These are phyloP conservation scores for Phytophthora sansomeana DNA, from an alignment of 352 stramenopile species.

Conservation along the genomic window DNA sequence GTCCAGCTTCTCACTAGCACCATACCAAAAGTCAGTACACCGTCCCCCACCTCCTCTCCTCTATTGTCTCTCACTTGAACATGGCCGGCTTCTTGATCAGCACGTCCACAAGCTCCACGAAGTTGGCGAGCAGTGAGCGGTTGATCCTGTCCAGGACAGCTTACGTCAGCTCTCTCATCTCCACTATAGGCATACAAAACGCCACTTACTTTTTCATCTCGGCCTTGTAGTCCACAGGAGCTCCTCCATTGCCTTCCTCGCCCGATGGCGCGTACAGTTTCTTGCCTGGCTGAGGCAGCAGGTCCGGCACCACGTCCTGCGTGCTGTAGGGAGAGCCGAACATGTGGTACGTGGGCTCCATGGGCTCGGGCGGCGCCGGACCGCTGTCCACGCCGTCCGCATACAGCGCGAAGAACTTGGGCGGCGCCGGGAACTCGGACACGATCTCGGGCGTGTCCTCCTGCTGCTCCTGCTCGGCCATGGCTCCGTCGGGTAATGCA, in stretches of 20 bases:
- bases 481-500: background rate
- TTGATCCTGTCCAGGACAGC: conserved; percentile 61
- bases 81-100: conserved; percentile 79
- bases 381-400: conserved; percentile 55
- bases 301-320: conserved; percentile 79
- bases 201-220: conserved; percentile 78
- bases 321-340: conserved; percentile 88
- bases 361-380: conserved; percentile 68
- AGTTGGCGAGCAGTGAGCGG: conserved; percentile 85
- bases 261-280: conserved; percentile 63
- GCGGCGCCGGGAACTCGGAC: conserved; percentile 82
- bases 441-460: conserved; percentile 81
- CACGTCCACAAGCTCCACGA: conserved; percentile 84
- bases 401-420: conserved; percentile 83
- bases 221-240: conserved; percentile 68
- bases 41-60: background rate
- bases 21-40: conserved; percentile 4
- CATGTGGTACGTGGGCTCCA: conserved; percentile 87
- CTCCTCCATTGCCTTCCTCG: conserved; percentile 19
- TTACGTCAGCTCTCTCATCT: background rate
- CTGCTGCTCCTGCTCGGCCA: conserved; percentile 30
- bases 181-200: no score
- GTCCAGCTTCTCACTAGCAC: conserved; percentile 79
- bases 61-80: conserved; percentile 68
- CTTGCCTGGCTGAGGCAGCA: conserved; percentile 63